Percentiles rank a stretch among this genome's conserved stretches.
Conservation (phyloP, 2,329 filamentous ascomycete genomes). For the Parastagonospora nodorum region DNA sequence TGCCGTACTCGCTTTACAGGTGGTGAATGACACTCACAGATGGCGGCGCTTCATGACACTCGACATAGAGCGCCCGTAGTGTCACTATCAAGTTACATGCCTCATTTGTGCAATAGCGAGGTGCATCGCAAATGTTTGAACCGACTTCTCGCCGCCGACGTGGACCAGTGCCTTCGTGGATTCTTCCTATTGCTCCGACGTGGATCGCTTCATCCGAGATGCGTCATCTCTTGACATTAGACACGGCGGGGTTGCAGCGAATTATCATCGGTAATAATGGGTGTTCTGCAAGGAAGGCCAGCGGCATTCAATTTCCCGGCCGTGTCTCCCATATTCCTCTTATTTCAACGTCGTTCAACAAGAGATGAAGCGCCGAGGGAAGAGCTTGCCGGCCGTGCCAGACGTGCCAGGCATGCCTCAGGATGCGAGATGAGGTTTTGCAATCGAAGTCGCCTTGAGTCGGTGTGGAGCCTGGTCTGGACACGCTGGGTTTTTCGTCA, state of each 20-base stretch:
- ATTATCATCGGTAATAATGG: conserved; percentile 16
- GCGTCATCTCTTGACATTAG: conserved; percentile 24
- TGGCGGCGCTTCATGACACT: conserved; percentile 19
- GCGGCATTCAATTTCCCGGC: conserved; percentile 20
- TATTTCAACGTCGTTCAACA: conserved; percentile 24
- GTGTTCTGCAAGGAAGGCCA: conserved; percentile 17
- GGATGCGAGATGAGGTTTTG: conserved; percentile 7
- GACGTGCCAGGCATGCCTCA: conserved; percentile 7
- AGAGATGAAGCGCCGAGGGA: conserved; percentile 24
- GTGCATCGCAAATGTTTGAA: conserved; percentile 13
- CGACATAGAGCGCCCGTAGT: conserved; percentile 7
- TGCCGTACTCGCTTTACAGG: conserved; percentile 9
- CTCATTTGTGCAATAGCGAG: conserved; percentile 10
- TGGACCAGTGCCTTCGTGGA: conserved; percentile 1
- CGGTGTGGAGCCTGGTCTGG: background rate
- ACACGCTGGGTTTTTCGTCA: conserved; percentile 6
- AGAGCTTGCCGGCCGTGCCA: conserved; percentile 1
- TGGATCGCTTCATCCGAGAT: conserved; percentile 2
- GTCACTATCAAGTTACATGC: conserved; percentile 14
- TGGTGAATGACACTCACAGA: conserved; percentile 4
- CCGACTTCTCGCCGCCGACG: conserved; percentile 4
- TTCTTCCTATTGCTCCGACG: background rate
- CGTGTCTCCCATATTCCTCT: conserved; percentile 21
- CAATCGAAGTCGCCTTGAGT: no score
- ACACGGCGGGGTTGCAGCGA: conserved; percentile 6